Conservation (phyloP, 352 stramenopile genomes). For the Phytophthora nicotianae region DNA sequence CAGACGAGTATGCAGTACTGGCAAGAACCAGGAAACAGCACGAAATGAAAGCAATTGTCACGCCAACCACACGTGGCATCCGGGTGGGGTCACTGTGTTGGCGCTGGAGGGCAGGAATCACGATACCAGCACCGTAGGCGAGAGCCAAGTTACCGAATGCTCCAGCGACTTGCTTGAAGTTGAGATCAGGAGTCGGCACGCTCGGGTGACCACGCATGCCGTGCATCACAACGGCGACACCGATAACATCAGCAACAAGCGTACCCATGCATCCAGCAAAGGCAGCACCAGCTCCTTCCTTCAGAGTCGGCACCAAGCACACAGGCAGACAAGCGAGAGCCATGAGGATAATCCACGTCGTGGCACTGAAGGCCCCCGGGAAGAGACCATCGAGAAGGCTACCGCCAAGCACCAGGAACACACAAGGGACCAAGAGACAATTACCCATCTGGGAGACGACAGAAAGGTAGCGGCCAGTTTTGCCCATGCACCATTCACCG, state of each 20-base stretch:
- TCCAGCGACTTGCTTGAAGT: neutral
- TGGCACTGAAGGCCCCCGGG: neutral
- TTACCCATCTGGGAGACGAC: neutral
- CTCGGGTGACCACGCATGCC: no score
- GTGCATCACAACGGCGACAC: neutral
- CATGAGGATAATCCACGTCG: neutral
- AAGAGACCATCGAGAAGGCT: neutral
- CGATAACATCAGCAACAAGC: neutral
- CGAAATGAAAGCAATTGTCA: neutral
- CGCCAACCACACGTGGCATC: neutral
- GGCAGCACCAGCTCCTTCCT: neutral
- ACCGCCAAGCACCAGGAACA: neutral
- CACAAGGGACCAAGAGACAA: neutral
- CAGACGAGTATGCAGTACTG: neutral
- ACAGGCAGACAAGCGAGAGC: neutral
- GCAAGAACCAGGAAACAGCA: neutral
- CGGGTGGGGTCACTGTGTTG: neutral
- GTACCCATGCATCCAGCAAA: neutral
- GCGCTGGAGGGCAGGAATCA: no score
- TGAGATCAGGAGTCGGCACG: neutral
- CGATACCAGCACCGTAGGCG: neutral
- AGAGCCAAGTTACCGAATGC: neutral
- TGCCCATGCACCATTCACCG: neutral
- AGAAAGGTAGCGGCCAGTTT: neutral
- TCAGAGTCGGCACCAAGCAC: neutral